Percentiles rank a stretch among this genome's conserved stretches.
Evolutionary conservation across 495 filamentous ascomycete genomes (phyloP).

Genomic region (Friedmanniomyces simplex): DNA sequence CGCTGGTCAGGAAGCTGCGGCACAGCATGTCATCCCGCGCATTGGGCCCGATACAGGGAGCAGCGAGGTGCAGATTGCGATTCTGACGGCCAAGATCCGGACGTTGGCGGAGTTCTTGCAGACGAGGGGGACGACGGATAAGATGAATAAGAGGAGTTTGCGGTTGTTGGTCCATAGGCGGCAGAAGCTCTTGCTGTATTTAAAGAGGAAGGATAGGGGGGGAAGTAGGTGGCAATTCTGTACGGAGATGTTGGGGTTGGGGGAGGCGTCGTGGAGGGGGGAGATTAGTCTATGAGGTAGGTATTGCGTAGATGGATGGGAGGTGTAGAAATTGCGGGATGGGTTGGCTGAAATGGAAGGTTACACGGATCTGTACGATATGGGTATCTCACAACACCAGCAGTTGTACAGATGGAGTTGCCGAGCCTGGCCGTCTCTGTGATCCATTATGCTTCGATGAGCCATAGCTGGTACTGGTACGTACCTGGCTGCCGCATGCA

Average conservation of each 20-base stretch:
- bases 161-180: slow-evolving; percentile 74
- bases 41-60: slow-evolving; percentile 85
- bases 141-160: slow-evolving; percentile 87
- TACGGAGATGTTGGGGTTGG: slow-evolving; percentile 70
- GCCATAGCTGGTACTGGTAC: too few relatives aligned
- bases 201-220: slow-evolving; percentile 81
- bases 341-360: neutral
- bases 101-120: slow-evolving; percentile 55
- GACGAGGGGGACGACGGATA: slow-evolving; percentile 54
- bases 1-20: neutral
- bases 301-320: neutral
- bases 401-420: too few relatives aligned
- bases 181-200: slow-evolving; percentile 76
- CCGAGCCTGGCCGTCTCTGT: too few relatives aligned
- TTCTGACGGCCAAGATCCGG: slow-evolving; percentile 88
- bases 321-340: neutral
- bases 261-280: slow-evolving; percentile 73
- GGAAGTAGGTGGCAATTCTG: slow-evolving; percentile 79
- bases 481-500: too few relatives aligned
- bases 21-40: slow-evolving; percentile 41
- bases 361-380: neutral
- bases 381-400: too few relatives aligned
- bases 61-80: slow-evolving; percentile 93
- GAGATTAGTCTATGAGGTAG: slow-evolving; percentile 62
- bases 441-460: too few relatives aligned